phyloP scores from a whole-genome alignment of 768 basidiomycete species.

The Agaricus sinodeliciosus region DNA sequence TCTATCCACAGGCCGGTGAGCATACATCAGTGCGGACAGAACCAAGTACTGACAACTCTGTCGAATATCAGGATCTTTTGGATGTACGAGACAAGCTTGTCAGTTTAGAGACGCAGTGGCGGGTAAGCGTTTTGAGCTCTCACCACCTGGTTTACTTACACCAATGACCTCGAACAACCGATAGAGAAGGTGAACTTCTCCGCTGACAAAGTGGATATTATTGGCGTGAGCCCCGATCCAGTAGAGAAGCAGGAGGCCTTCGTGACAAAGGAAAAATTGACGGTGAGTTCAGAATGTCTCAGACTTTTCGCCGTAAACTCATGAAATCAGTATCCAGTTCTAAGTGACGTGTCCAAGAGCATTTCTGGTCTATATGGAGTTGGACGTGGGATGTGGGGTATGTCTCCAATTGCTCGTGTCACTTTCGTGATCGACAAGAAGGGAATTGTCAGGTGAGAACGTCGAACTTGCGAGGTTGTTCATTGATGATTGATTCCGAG shows the following conservation, averaged over 20 bases:
- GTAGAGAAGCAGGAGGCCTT: constrained; percentile 71
- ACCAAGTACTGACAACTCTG: not conserved
- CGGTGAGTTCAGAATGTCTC: constrained; percentile 31
- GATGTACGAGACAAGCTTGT: constrained; percentile 80
- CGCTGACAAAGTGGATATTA: constrained; percentile 52
- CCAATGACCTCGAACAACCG: too few species aligned
- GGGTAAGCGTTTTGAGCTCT: constrained; percentile 30
- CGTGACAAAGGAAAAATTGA: constrained; percentile 62
- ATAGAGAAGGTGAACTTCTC: constrained; percentile 63
- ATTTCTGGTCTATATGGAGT: constrained; percentile 60
- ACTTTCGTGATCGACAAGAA: constrained; percentile 74
- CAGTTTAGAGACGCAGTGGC: constrained; percentile 74
- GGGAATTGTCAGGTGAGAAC: constrained; percentile 57
- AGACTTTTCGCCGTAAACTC: not conserved
- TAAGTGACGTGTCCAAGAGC: constrained; percentile 63
- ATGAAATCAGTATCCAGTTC: constrained; percentile 57
- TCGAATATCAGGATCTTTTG: constrained; percentile 48
- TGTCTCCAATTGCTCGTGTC: constrained; percentile 50
- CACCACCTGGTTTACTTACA: not conserved
- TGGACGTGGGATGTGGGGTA: constrained; percentile 61
- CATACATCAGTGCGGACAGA: not conserved
- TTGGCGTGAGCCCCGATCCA: constrained; percentile 71
- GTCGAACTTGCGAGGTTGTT: not conserved
- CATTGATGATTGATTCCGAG: not conserved
- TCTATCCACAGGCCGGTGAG: constrained; percentile 68